Evolutionary conservation across 2,329 filamentous ascomycete genomes (phyloP).

Genomic region (Diaporthe eres): DNA sequence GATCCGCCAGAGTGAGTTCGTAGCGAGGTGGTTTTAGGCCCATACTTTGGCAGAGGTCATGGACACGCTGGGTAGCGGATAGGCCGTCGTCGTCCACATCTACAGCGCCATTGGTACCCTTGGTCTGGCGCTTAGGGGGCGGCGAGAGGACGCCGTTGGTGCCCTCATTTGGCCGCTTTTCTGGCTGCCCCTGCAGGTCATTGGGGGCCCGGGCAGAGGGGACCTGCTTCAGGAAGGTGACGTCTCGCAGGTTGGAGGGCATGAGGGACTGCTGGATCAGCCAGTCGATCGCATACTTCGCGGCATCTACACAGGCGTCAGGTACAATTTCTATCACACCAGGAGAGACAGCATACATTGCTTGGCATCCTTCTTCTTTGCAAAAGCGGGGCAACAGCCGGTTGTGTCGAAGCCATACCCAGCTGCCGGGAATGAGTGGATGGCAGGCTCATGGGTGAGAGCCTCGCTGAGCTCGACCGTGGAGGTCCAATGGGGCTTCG

Average conservation of each 20-base stretch:
- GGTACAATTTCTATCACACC: background rate
- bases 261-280: slow-evolving; percentile 52
- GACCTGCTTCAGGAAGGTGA: slow-evolving; percentile 30
- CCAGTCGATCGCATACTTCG: slow-evolving; percentile 61
- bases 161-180: background rate
- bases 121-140: slow-evolving; percentile 35
- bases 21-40: slow-evolving; percentile 54
- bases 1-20: slow-evolving; percentile 41
- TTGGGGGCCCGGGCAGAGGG: slow-evolving; percentile 45
- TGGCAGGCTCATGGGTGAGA: background rate
- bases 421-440: slow-evolving; percentile 26
- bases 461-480: slow-evolving; percentile 48
- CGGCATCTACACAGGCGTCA: slow-evolving; percentile 53
- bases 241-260: slow-evolving; percentile 43
- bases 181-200: background rate
- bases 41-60: slow-evolving; percentile 52
- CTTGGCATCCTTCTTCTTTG: slow-evolving; percentile 67
- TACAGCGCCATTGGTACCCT: background rate
- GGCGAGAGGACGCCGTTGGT: slow-evolving; percentile 5
- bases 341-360: slow-evolving; percentile 48
- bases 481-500: slow-evolving; percentile 46
- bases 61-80: slow-evolving; percentile 47
- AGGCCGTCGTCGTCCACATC: slow-evolving; percentile 38
- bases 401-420: slow-evolving; percentile 37
- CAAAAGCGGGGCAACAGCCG: slow-evolving; percentile 54